These are phyloP conservation scores for Physcomitrellopsis africana DNA, from an alignment of 225 moss, liverwort and hornwort genomes.

Conservation along the genomic window DNA sequence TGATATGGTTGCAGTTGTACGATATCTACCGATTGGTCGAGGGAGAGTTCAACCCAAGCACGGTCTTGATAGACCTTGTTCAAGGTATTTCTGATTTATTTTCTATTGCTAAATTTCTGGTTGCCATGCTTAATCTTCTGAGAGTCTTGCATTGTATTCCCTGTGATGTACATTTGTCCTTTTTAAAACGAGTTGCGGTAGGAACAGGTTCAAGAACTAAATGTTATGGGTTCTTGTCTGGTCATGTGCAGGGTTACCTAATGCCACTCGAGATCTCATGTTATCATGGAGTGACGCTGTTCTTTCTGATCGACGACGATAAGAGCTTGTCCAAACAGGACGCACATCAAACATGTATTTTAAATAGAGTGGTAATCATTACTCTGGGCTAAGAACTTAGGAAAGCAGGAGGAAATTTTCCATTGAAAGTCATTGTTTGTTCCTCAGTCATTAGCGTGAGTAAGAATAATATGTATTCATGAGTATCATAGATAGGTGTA, in stretches of 20 bases:
- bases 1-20: conserved; percentile 62
- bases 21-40: conserved; percentile 92
- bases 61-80: conserved; percentile 72
- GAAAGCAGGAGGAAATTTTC: conserved; percentile 16
- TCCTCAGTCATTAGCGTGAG: conserved; percentile 6
- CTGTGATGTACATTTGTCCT: neutral
- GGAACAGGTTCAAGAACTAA: too few relatives aligned
- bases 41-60: conserved; percentile 86
- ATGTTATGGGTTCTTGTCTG: conserved; percentile 11
- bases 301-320: conserved; percentile 55
- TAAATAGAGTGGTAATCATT: conserved; percentile 17
- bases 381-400: conserved; percentile 10
- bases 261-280: conserved; percentile 61
- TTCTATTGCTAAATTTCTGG: neutral
- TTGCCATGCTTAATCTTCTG: neutral
- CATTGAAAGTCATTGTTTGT: conserved; percentile 22
- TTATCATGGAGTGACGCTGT: conserved; percentile 64
- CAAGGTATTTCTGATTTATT: conserved; percentile 54
- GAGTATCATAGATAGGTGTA: conserved; percentile 1
- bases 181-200: neutral
- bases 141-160: neutral
- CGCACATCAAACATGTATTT: conserved; percentile 26
- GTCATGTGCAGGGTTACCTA: conserved; percentile 50
- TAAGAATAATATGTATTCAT: too few relatives aligned
- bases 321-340: conserved; percentile 17